These are phyloP conservation scores for Pseudogymnoascus sp. DNA, from an alignment of 2,329 filamentous ascomycete genomes.

Conservation along the genomic window DNA sequence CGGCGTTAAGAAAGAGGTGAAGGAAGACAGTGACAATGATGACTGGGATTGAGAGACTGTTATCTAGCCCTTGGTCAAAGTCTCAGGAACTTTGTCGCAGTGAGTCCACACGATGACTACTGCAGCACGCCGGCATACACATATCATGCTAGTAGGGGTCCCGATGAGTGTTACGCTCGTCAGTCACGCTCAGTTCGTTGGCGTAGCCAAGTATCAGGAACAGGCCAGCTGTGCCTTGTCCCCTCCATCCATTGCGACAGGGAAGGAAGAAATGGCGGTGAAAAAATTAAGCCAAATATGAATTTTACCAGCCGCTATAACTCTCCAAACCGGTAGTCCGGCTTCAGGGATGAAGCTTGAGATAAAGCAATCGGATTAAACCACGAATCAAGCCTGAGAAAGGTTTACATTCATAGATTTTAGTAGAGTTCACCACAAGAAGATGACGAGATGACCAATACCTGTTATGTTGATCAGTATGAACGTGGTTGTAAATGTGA, in stretches of 20 bases:
- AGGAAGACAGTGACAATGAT: constrained; percentile 39
- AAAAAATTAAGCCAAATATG: neutral
- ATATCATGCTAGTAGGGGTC: neutral
- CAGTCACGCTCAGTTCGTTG: neutral
- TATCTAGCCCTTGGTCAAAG: neutral
- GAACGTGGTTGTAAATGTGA: constrained; percentile 3
- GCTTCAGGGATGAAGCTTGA: neutral
- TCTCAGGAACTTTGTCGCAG: constrained; percentile 8
- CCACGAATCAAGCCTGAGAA: neutral
- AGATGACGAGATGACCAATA: neutral
- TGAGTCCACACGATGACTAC: neutral
- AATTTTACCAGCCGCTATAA: neutral
- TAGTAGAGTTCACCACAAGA: neutral
- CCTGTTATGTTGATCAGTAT: neutral
- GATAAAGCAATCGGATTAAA: neutral
- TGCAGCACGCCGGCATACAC: neutral
- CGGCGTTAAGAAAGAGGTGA: constrained; percentile 26
- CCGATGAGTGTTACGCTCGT: neutral
- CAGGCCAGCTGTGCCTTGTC: neutral
- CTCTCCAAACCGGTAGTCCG: neutral
- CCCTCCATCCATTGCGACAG: neutral
- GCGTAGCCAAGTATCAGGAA: neutral
- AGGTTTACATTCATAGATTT: neutral
- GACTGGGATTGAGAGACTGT: constrained; percentile 36
- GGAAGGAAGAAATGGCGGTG: neutral